Evolutionary conservation across 352 stramenopile genomes (phyloP).

Genomic region (Poterioochromonas sp.): DNA sequence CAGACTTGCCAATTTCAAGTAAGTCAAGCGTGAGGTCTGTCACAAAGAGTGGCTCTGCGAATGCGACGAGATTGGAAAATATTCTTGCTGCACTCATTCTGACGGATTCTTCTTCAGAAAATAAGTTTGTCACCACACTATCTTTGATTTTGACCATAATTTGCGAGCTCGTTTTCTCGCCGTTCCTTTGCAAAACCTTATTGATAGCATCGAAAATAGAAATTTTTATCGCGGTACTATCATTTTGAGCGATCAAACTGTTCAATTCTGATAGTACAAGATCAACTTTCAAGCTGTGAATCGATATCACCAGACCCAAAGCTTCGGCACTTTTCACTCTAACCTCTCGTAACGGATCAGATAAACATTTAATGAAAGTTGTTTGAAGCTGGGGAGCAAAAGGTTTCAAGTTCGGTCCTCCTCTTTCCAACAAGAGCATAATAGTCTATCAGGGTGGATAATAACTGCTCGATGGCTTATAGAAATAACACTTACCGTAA

Average conservation of each 20-base stretch:
- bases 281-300: conserved; percentile 89
- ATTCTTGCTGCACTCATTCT: neutral
- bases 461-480: conserved; percentile 80
- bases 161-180: neutral
- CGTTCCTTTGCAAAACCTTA: neutral
- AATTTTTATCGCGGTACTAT: neutral
- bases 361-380: conserved; percentile 86
- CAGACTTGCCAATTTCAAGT: neutral
- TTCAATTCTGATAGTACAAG: conserved; percentile 86
- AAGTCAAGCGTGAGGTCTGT: neutral
- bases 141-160: neutral
- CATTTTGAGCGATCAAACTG: neutral
- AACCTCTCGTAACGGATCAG: conserved; percentile 70
- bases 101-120: neutral
- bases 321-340: conserved; percentile 74
- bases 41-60: neutral
- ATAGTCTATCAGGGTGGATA: conserved; percentile 77
- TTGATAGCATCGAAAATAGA: neutral
- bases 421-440: conserved; percentile 89
- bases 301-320: conserved; percentile 75
- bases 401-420: conserved; percentile 88
- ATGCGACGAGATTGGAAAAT: neutral
- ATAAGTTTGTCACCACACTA: neutral
- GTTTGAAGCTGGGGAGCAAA: conserved; percentile 99
- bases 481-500: conserved; percentile 44